Evolutionary conservation across 495 filamentous ascomycete species (phyloP).

Genomic region (Tuber melanosporum): DNA sequence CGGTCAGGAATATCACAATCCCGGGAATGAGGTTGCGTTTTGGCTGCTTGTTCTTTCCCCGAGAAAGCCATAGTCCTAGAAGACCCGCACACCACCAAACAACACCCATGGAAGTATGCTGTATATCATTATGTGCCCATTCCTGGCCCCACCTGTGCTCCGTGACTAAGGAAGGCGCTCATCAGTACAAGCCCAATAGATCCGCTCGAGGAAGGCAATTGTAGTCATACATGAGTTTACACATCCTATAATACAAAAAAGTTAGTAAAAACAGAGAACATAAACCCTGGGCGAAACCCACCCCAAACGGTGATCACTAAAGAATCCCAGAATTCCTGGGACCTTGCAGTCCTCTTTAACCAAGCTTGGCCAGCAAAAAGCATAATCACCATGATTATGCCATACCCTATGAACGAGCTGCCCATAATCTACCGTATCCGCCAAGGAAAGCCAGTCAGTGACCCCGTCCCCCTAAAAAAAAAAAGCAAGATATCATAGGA

Average conservation of each 20-base stretch:
- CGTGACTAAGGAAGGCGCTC: slow-evolving; percentile 52
- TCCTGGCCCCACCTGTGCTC: slow-evolving; percentile 86
- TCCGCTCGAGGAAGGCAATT: not conserved
- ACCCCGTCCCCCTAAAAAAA: not conserved
- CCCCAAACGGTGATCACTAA: slow-evolving; percentile 88
- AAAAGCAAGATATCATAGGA: not conserved
- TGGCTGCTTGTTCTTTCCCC: slow-evolving; percentile 70
- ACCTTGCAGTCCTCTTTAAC: slow-evolving; percentile 74
- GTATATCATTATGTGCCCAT: slow-evolving; percentile 93
- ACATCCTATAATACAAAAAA: slow-evolving; percentile 43
- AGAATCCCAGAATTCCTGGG: slow-evolving; percentile 96
- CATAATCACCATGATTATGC: slow-evolving; percentile 76
- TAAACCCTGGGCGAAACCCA: not conserved
- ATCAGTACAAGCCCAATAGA: not conserved
- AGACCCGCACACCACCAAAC: slow-evolving; percentile 96
- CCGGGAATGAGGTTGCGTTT: slow-evolving; percentile 89
- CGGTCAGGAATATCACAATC: slow-evolving; percentile 82
- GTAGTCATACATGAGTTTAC: slow-evolving; percentile 66
- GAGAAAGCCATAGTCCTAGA: slow-evolving; percentile 84
- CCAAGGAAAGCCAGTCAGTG: slow-evolving; percentile 3
- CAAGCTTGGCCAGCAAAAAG: slow-evolving; percentile 82
- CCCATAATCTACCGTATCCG: slow-evolving; percentile 66
- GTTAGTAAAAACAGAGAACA: not conserved
- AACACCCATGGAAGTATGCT: slow-evolving; percentile 95
- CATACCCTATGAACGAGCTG: slow-evolving; percentile 90